These are phyloP conservation scores for Rhodotorula sp. DNA, from an alignment of 1,284 basidiomycete species.

Conservation along the genomic window DNA sequence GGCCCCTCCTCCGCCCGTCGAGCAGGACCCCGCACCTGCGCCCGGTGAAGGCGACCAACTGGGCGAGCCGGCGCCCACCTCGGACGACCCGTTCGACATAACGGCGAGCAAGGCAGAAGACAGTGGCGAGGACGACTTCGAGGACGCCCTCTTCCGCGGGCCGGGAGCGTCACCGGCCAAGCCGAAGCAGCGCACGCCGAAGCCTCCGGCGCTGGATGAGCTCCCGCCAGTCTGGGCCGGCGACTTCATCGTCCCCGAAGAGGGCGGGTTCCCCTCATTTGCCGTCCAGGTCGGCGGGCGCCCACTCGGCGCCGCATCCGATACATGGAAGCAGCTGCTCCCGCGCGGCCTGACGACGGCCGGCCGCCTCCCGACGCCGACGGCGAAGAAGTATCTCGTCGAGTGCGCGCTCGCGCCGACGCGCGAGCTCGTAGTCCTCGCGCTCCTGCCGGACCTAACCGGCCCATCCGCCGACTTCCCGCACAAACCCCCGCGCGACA, in stretches of 20 bases:
- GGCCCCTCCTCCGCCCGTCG: conserved; percentile 20
- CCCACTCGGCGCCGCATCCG: conserved; percentile 37
- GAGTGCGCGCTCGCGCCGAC: conserved; percentile 45
- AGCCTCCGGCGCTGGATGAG: conserved; percentile 3
- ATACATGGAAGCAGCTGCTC: conserved; percentile 44
- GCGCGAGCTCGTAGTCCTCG: conserved; percentile 46
- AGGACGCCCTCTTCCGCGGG: conserved; percentile 34
- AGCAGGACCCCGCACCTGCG: background rate
- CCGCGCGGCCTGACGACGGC: conserved; percentile 40
- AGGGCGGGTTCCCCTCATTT: conserved; percentile 46
- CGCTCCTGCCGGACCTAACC: conserved; percentile 42
- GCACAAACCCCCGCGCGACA: conserved; percentile 40
- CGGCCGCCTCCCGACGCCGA: conserved; percentile 45
- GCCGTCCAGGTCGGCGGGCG: conserved; percentile 47
- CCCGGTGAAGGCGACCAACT: background rate
- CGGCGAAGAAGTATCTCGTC: conserved; percentile 47
- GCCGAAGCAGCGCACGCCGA: background rate
- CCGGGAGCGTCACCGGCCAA: conserved; percentile 20
- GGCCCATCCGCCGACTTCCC: conserved; percentile 39
- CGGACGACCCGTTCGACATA: conserved; percentile 36
- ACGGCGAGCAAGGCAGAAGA: conserved; percentile 15
- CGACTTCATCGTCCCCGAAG: conserved; percentile 45
- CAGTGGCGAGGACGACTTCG: conserved; percentile 30
- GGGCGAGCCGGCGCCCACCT: background rate
- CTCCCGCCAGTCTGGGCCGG: conserved; percentile 43